These are phyloP conservation scores for Solanum hybrid DNA, from an alignment of 305 asterid species.

Conservation along the genomic window DNA sequence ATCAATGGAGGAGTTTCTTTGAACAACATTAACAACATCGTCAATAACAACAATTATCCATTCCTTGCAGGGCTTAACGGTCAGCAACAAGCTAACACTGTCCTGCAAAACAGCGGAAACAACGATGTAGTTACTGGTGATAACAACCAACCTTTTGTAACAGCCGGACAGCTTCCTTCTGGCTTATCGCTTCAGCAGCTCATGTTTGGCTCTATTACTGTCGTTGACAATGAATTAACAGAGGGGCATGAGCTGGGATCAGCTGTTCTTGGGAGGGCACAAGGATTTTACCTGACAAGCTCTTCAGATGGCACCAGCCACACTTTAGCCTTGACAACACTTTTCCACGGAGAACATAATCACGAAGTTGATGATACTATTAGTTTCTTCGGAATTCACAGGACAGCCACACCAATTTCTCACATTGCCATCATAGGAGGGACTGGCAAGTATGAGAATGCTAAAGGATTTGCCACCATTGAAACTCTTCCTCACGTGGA, in stretches of 20 bases:
- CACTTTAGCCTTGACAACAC: constrained; percentile 53
- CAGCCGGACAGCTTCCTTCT: constrained; percentile 72
- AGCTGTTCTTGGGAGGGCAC: constrained; percentile 49
- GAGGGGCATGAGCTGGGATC: constrained; percentile 72
- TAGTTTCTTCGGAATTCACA: constrained; percentile 73
- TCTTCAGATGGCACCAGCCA: constrained; percentile 80
- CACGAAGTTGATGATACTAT: constrained; percentile 44
- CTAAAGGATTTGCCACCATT: constrained; percentile 63
- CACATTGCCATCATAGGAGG: constrained; percentile 70
- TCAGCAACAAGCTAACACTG: constrained; percentile 29
- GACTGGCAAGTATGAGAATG: constrained; percentile 60
- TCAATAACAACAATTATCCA: constrained; percentile 68
- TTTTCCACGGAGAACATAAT: constrained; percentile 42
- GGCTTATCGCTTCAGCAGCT: constrained; percentile 79
- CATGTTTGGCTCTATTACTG: constrained; percentile 78
- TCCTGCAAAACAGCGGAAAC: constrained; percentile 46
- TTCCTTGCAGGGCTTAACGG: constrained; percentile 72
- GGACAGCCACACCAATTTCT: constrained; percentile 72
- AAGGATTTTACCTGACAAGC: constrained; percentile 71
- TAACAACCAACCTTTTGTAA: constrained; percentile 57
- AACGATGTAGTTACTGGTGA: constrained; percentile 20
- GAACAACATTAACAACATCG: constrained; percentile 44
- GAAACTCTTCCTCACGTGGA: constrained; percentile 69
- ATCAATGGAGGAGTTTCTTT: constrained; percentile 75
- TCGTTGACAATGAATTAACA: constrained; percentile 72